A percentile compares a stretch with the other conserved stretches of the same genome.
Conservation (phyloP, 352 stramenopile genomes). For the Pythium apleroticum region DNA sequence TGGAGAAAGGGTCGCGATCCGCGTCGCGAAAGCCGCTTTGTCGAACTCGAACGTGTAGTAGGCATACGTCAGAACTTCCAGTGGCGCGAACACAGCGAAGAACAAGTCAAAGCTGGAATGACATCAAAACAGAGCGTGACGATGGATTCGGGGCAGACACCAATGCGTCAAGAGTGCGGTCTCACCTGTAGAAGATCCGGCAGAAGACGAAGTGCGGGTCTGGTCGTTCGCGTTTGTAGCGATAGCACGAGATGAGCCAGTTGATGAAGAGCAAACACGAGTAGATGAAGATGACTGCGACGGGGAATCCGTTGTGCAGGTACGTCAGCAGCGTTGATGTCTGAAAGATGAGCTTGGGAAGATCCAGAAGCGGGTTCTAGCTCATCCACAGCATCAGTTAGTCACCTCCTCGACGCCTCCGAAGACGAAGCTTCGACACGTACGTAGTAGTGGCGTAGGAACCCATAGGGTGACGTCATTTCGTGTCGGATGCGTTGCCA, state of each 20-base stretch:
- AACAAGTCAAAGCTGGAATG: constrained; percentile 50
- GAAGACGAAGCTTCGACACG: too few relatives aligned
- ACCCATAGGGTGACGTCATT: not conserved
- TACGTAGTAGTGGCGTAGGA: not conserved
- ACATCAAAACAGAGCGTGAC: not conserved
- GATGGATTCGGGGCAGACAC: not conserved
- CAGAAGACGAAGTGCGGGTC: constrained; percentile 12
- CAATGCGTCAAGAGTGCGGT: not conserved
- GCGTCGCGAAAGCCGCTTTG: constrained; percentile 35
- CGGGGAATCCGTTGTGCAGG: not conserved
- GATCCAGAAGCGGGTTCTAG: not conserved
- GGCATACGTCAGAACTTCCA: constrained; percentile 43
- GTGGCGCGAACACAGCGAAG: constrained; percentile 55
- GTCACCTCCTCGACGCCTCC: too few relatives aligned
- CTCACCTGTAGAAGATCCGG: constrained; percentile 23
- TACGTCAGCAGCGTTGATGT: constrained; percentile 5
- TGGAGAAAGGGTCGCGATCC: constrained; percentile 29
- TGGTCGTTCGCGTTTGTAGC: not conserved
- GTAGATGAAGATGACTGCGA: not conserved
- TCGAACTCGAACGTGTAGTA: constrained; percentile 47
- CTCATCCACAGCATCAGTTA: not conserved
- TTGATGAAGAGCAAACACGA: constrained; percentile 1
- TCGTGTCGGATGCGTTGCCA: not conserved
- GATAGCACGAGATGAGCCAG: constrained; percentile 3
- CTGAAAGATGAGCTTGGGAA: constrained; percentile 5